These are phyloP conservation scores for Neurospora sp. DNA, from an alignment of 495 filamentous ascomycete genomes.

Conservation along the genomic window DNA sequence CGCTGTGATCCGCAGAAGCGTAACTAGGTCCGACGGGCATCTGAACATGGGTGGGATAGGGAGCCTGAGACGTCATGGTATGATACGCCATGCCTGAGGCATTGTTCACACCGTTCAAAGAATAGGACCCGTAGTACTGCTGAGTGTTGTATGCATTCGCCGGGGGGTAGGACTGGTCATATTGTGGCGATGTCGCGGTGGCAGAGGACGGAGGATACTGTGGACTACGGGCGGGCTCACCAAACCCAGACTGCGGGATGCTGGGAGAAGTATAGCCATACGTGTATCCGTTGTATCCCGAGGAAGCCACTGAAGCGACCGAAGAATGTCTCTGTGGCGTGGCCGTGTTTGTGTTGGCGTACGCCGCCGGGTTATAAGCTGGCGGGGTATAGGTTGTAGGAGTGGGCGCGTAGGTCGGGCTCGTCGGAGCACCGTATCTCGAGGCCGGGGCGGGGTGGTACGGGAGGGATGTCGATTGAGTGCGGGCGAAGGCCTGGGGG, in stretches of 20 bases:
- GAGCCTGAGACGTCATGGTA: conserved; percentile 25
- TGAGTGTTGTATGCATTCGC: conserved; percentile 8
- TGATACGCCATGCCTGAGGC: conserved; percentile 20
- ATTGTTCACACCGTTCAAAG: conserved; percentile 21
- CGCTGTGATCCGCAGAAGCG: conserved; percentile 30
- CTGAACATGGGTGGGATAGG: conserved; percentile 35
- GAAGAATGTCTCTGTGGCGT: conserved; percentile 36
- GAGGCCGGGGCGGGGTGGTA: conserved; percentile 30
- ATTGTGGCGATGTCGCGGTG: conserved; percentile 14
- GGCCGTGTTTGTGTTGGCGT: conserved; percentile 25
- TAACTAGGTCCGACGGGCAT: conserved; percentile 39
- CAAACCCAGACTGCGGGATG: conserved; percentile 19
- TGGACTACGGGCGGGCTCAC: conserved; percentile 25
- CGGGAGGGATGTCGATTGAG: conserved; percentile 44
- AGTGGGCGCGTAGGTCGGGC: conserved; percentile 20
- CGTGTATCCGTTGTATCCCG: conserved; percentile 31
- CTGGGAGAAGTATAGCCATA: conserved; percentile 29
- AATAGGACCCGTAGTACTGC: conserved; percentile 18
- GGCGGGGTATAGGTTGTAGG: conserved; percentile 30
- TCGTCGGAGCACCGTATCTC: conserved; percentile 22
- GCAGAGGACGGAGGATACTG: conserved; percentile 19
- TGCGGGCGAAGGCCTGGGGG: conserved; percentile 65
- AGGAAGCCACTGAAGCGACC: conserved; percentile 11
- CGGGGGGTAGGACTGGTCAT: conserved; percentile 18
- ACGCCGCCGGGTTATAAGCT: conserved; percentile 42